Evolutionary conservation across 2,329 filamentous ascomycete genomes (phyloP), one percentile per base, ranked within the genome.

Genomic region (Penicillium sp.): DNA sequence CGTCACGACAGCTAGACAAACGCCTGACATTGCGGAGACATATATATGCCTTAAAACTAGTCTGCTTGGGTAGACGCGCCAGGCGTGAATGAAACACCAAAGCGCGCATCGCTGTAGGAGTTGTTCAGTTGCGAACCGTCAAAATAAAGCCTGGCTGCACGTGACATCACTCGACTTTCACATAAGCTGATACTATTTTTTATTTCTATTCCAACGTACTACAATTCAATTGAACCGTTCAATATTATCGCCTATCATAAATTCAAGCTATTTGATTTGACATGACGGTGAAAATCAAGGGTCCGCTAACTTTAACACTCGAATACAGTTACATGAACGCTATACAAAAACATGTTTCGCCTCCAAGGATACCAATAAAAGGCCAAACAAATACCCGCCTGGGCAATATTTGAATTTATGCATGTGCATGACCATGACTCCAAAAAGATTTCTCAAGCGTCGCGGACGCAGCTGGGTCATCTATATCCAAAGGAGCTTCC

Each of bases 401-500:
- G n/a, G n/a, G n/a, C n/a, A n/a, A n/a, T n/a, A n/a, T n/a, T n/a
- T n/a, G n/a, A n/a, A n/a, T 18, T 4, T 18, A n/a, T 37, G 33
- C 33, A 22, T 22, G 18, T 12, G 4, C 8, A 6, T 22, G 9
- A 9, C 12, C 1, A 4, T 49, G 27, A 7, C 14, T 48, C 58
- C 60, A 64, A 15, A 57, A 64, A 6, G 49, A 51, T 51, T 67
- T 69, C 52, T 69, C 67, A 18, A 62, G 59, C 4, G 68, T 69
- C 4, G 70, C 70, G 20, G 70, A 72, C 4, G 65, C 69, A 3
- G 71, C 69, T 31, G 71, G 71, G 53, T 74, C 75, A 57, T 79
- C 77, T 35, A 74, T 69, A 53, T 79, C 77, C 33, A 79, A 64
- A n/a, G 69, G 67, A n/a, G 72, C 70, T 54, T 76, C 72, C 2